Conservation (phyloP, 2,329 filamentous ascomycete genomes). For the Penicillium crustosum region DNA sequence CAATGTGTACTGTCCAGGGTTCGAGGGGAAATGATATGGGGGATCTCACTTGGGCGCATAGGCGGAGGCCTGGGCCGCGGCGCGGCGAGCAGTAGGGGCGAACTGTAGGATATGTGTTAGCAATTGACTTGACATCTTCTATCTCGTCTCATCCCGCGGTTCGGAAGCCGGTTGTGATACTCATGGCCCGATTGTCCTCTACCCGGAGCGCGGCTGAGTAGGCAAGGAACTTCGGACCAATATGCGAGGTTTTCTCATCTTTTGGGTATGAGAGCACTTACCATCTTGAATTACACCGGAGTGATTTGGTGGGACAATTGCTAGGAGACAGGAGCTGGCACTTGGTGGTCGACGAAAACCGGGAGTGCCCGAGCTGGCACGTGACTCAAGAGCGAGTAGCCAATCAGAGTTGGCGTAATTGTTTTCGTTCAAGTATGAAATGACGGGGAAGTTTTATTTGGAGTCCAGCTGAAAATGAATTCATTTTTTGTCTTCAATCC, state of each 20-base stretch:
- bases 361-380: slow-evolving; percentile 30
- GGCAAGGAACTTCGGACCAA: not conserved
- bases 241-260: too few relatives aligned
- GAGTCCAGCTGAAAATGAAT: not conserved
- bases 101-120: slow-evolving; percentile 31
- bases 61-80: slow-evolving; percentile 50
- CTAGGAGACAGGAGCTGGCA: slow-evolving; percentile 24
- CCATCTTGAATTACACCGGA: slow-evolving; percentile 33
- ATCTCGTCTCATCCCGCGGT: slow-evolving; percentile 15
- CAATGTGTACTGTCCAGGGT: not conserved
- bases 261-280: slow-evolving; percentile 18
- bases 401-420: slow-evolving; percentile 29
- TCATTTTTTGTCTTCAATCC: not conserved
- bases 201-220: not conserved
- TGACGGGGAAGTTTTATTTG: not conserved
- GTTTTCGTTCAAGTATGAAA: slow-evolving; percentile 2
- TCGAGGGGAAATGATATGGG: slow-evolving; percentile 1
- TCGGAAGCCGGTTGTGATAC: slow-evolving; percentile 8
- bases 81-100: slow-evolving; percentile 37
- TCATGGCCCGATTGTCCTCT: slow-evolving; percentile 7
- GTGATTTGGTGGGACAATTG: slow-evolving; percentile 29
- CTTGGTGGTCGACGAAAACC: slow-evolving; percentile 37
- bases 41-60: slow-evolving; percentile 58
- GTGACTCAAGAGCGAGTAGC: slow-evolving; percentile 21
- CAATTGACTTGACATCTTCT: slow-evolving; percentile 2